Evolutionary conservation across 306 rosid genomes (phyloP), one percentile per base, ranked within the genome.

Genomic region (Ceratonia siliqua): DNA sequence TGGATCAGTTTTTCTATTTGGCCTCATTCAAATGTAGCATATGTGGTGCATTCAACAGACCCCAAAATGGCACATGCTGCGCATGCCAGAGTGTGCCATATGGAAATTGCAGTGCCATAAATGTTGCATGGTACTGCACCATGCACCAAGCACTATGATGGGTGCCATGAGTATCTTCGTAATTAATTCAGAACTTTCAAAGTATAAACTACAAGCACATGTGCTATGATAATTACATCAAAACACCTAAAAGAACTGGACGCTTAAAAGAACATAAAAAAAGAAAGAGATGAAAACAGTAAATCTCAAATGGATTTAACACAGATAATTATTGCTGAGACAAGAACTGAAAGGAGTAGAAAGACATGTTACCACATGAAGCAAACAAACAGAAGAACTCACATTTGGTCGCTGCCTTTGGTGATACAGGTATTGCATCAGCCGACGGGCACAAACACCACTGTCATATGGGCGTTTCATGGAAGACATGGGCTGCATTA

Each of bases 341-440:
- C n/a, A 39, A 28, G 43, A 49, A 58, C 85, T 10, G 24, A 35
- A 39, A 13, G 14, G 17, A 32, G 43, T 7, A 30, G 42, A 27
- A 42, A 36, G 64, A 14, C 38, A 61, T 41, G 25, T 22, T 52
- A 63, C 38, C 57, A 28, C 30, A 58, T 58, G 59, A 41, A 57
- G 53, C 30, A 57, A 56, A 71, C 36, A 68, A 63, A 71, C 45
- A 63, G 24, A 69, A 61, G 6, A 71, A 83, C 97, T 90, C 80
- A 95, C 99, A 18, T 65, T 50, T 36, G 93, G 98, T 5, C 99
- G 86, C 73, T 95, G 96, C 72, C 92, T 86, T 86, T 92, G 98
- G 80, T 95, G 99, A 80, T 92, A 95, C 30, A 95, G 83, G 77
- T 95, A 95, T 69, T 95, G 99, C 99, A 95, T 95, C 88, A 95